A percentile compares a stretch with the other conserved stretches of the same genome.
Evolutionary conservation across 2,329 filamentous ascomycete genomes (phyloP).

Genomic region (Passalora sequoiae): DNA sequence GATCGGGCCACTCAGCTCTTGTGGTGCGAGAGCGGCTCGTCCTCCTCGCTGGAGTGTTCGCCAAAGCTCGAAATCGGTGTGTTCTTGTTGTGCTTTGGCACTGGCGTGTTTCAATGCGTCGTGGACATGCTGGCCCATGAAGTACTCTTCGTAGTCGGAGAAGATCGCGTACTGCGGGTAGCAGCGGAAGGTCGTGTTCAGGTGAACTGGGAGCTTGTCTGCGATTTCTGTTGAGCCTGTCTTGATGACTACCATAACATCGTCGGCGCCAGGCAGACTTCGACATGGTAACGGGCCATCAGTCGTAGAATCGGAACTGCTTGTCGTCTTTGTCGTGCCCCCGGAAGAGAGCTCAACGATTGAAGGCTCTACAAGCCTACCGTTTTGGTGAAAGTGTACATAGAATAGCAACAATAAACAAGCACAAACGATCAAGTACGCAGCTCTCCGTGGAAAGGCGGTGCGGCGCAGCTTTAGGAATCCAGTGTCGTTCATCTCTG

Average conservation of each 20-base stretch:
- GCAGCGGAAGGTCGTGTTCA: constrained; percentile 35
- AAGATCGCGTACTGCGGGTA: constrained; percentile 35
- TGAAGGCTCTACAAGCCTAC: neutral
- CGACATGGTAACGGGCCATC: constrained; percentile 13
- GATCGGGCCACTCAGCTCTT: constrained; percentile 21
- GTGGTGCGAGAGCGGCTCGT: constrained; percentile 13
- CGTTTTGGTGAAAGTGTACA: neutral
- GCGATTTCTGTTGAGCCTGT: constrained; percentile 32
- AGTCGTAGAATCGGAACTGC: neutral
- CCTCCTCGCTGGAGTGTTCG: constrained; percentile 18
- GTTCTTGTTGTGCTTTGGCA: constrained; percentile 13
- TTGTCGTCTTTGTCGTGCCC: neutral
- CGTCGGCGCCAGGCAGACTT: constrained; percentile 34
- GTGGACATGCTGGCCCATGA: constrained; percentile 33
- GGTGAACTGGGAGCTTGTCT: constrained; percentile 30
- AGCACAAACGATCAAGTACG: constrained; percentile 2
- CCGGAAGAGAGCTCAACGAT: neutral
- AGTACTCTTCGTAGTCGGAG: constrained; percentile 36
- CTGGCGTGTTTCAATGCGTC: constrained; percentile 26
- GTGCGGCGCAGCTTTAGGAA: constrained; percentile 4
- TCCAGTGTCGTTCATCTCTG: neutral
- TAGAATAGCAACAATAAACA: constrained; percentile 3
- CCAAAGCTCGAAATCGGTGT: constrained; percentile 27
- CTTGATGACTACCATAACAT: constrained; percentile 51
- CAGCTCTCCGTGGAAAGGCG: neutral